Evolutionary conservation across 768 basidiomycete species (phyloP).

Genomic region (Boletus coccyginus): DNA sequence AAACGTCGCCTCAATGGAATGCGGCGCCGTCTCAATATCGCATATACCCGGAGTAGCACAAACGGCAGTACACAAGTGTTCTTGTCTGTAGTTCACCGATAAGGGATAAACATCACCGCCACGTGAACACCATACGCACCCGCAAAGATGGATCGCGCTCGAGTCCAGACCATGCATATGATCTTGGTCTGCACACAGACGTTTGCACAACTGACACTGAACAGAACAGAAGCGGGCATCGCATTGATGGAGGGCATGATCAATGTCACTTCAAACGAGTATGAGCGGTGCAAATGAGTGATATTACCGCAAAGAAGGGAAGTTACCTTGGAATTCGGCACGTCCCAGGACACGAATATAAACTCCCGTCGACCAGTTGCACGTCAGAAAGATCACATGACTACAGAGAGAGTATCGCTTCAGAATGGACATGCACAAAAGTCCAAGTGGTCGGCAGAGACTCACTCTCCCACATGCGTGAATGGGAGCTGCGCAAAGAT

Average conservation of each 20-base stretch:
- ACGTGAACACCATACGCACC: conserved; percentile 33
- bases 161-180: conserved; percentile 52
- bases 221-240: conserved; percentile 52
- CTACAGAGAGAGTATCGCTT: conserved; percentile 25
- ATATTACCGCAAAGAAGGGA: not conserved
- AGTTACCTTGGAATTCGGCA: conserved; percentile 44
- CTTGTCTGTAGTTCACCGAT: conserved; percentile 38
- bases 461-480: conserved; percentile 57
- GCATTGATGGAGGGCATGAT: conserved; percentile 49
- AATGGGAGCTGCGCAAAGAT: conserved; percentile 50
- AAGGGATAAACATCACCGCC: not conserved
- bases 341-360: conserved; percentile 40
- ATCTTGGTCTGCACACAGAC: conserved; percentile 44
- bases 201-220: conserved; percentile 52
- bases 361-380: conserved; percentile 25
- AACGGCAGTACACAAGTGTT: conserved; percentile 42
- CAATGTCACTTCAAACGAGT: conserved; percentile 36
- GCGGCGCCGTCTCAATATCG: conserved; percentile 56
- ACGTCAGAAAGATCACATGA: conserved; percentile 40
- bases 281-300: not conserved
- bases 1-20: conserved; percentile 61
- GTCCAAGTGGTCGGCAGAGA: no score
- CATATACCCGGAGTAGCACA: conserved; percentile 52
- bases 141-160: conserved; percentile 51
- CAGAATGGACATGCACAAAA: not conserved